Evolutionary conservation across 2,329 filamentous ascomycete species (phyloP).

Genomic region (Ophiostoma ips): DNA sequence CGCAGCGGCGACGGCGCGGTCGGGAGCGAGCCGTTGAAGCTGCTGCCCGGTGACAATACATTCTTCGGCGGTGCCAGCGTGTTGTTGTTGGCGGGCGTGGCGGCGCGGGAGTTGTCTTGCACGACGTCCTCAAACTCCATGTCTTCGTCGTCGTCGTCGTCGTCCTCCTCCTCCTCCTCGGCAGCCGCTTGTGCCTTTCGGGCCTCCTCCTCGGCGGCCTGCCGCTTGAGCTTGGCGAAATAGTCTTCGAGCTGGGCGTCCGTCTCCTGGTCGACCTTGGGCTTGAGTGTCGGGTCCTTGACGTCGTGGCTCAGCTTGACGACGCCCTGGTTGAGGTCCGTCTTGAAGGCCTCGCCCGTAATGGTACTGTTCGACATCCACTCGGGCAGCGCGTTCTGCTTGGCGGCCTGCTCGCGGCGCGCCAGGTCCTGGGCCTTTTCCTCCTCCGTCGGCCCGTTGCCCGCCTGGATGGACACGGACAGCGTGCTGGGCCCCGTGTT

Average conservation of each 20-base stretch:
- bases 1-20: slow-evolving; percentile 17
- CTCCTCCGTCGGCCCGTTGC: slow-evolving; percentile 50
- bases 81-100: slow-evolving; percentile 17
- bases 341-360: slow-evolving; percentile 45
- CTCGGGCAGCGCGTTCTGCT: slow-evolving; percentile 54
- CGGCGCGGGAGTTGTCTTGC: slow-evolving; percentile 20
- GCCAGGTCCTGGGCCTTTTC: slow-evolving; percentile 50
- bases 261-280: slow-evolving; percentile 33
- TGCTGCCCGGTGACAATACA: neutral
- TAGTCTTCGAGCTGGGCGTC: slow-evolving; percentile 50
- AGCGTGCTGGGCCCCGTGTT: slow-evolving; percentile 56
- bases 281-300: slow-evolving; percentile 29
- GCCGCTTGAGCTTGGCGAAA: slow-evolving; percentile 52
- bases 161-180: slow-evolving; percentile 28
- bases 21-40: neutral
- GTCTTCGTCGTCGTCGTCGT: slow-evolving; percentile 27
- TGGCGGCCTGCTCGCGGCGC: slow-evolving; percentile 50
- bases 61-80: neutral
- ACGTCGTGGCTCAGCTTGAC: slow-evolving; percentile 24
- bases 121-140: slow-evolving; percentile 38
- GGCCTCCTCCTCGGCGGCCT: slow-evolving; percentile 36
- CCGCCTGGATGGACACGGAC: slow-evolving; percentile 53
- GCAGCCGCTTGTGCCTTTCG: slow-evolving; percentile 33
- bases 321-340: slow-evolving; percentile 21
- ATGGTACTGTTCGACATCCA: slow-evolving; percentile 64